These are phyloP conservation scores for Epichloe coenophiala DNA, from an alignment of 2,329 filamentous ascomycete genomes.

Conservation along the genomic window DNA sequence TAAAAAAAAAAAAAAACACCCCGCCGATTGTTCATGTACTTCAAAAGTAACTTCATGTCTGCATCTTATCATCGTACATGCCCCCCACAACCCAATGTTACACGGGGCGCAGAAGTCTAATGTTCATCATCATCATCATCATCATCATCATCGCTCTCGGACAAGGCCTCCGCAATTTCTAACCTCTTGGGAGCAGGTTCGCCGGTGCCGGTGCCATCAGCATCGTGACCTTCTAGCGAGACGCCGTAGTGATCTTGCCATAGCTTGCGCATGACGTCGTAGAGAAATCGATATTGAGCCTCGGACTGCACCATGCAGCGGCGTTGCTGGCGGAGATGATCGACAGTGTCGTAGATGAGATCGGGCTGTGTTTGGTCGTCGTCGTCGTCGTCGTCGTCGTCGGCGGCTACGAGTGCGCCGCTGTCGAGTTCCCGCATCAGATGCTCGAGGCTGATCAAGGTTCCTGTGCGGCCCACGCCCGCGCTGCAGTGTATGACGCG, in stretches of 20 bases:
- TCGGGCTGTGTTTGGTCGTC: constrained; percentile 48
- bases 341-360: constrained; percentile 65
- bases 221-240: constrained; percentile 17
- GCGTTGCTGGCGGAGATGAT: constrained; percentile 70
- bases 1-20: no score
- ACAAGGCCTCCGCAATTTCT: constrained; percentile 34
- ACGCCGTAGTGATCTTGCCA: constrained; percentile 53
- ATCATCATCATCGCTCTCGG: not conserved
- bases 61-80: not conserved
- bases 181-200: constrained; percentile 40
- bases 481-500: constrained; percentile 81
- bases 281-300: constrained; percentile 73
- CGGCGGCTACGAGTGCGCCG: constrained; percentile 40
- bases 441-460: constrained; percentile 93
- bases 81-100: no score
- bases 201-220: constrained; percentile 20
- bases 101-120: not conserved
- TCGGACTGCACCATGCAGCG: constrained; percentile 94
- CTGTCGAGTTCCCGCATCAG: constrained; percentile 69
- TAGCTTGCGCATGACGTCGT: constrained; percentile 65
- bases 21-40: no score
- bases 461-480: constrained; percentile 85
- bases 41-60: no score
- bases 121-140: not conserved
- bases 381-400: no score